Base-by-base conservation (phyloP, 495 filamentous ascomycete genomes). In the Xylaria curta region DNA sequence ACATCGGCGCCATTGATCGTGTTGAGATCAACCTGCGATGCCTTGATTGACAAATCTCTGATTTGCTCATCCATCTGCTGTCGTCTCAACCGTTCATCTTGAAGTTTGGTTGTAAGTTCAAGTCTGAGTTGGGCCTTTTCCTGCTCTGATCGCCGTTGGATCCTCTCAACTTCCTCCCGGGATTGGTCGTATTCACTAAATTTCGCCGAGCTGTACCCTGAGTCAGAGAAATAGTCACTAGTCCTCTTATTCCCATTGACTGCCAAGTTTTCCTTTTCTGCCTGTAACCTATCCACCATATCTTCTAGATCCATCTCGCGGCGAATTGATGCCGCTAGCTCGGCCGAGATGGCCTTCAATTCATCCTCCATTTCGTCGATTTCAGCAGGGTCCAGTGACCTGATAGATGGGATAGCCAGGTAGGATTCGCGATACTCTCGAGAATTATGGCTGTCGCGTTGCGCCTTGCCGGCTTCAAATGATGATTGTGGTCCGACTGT, bases 191-290 rank as follows among this genome's bases (percentile, higher is more conserved):
- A 93, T 40, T 86, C 85, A 74, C 83, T 84, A 60, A 83, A 78
- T 75, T 94, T 90, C 66, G 92, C 87, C 4, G 95, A 94, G 79
- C 94, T 95, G 59, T 92, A 91, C 58, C 97, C 96, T 0, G 94
- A 97, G 78, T 99, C 96, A 0, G 96, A 99, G 78, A 95, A 99
- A 81, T 99, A 98, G 81, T 99, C 96, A 79, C 96, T 99, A 4
- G 94, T 97, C 65, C 95, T 88, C 78, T 91, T 91, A 66, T 79
- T 79, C 71, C 89, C 91, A 3, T 88, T 86, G n/a, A 82, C 85
- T 61, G 89, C 83, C 5, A 85, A 79, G 72, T 87, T 88, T 47
- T 84, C 85, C 68, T 89, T 87, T 74, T 97, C 94, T 44, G 88
- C 82, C 80, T 97, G 94, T 75, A 97, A 81, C 68, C 92, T 87